Percentiles rank a stretch among this genome's conserved stretches.
Conservation (phyloP, 331 rosid species). For the Quercus phellos region DNA sequence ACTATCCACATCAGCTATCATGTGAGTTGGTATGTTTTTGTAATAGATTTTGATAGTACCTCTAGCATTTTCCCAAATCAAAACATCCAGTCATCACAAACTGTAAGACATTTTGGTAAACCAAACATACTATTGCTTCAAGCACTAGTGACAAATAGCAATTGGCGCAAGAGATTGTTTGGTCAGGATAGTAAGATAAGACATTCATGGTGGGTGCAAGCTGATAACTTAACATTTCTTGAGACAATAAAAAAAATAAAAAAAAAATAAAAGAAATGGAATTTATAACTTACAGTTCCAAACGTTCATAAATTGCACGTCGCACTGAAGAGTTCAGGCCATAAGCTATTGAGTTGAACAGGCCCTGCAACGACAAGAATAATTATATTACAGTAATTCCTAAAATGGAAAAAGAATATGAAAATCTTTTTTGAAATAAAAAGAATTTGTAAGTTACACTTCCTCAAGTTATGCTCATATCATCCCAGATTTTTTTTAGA, state of each 20-base stretch:
- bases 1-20: no score
- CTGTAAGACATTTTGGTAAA: not conserved
- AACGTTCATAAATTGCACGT: conserved; percentile 76
- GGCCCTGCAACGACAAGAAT: conserved; percentile 49
- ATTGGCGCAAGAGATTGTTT: not conserved
- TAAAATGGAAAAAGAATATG: not conserved
- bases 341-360: conserved; percentile 94
- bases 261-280: not conserved
- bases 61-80: no score
- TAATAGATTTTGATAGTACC: no score
- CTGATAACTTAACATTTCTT: not conserved
- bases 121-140: not conserved
- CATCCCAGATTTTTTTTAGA: not conserved
- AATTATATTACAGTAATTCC: not conserved
- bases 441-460: not conserved
- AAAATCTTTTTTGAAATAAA: not conserved
- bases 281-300: conserved; percentile 59
- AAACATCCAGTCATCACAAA: not conserved
- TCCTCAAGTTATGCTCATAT: not conserved
- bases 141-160: not conserved
- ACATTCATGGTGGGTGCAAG: not conserved
- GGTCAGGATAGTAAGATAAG: not conserved
- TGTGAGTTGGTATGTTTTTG: no score
- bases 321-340: conserved; percentile 97
- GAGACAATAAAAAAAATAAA: not conserved